phyloP scores from a whole-genome alignment of 306 rosid genomes.

The Cicer judaicum region DNA sequence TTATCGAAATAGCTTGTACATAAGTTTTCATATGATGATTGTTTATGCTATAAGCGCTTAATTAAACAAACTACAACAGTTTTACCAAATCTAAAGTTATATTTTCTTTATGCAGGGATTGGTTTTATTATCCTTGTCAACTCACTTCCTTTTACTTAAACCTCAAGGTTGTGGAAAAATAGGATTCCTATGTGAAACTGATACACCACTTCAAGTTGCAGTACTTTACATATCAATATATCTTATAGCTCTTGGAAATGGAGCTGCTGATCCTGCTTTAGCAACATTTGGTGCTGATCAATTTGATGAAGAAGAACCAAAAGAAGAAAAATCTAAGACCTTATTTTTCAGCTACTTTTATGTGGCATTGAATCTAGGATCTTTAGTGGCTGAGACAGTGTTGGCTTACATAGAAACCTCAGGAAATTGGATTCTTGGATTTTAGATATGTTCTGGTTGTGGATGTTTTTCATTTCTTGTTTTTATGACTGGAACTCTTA shows the following conservation, averaged over 20 bases:
- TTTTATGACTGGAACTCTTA: conserved; percentile 52
- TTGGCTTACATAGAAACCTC: conserved; percentile 58
- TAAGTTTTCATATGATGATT: too few relatives aligned
- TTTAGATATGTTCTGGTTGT: conserved; percentile 56
- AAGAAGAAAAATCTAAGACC: conserved; percentile 54
- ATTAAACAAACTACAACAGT: neutral
- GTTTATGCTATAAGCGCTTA: too few relatives aligned
- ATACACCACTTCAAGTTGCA: conserved; percentile 43
- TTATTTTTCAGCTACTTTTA: conserved; percentile 69
- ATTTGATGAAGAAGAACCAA: conserved; percentile 59
- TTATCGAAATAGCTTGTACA: too few relatives aligned
- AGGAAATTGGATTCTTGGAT: conserved; percentile 65
- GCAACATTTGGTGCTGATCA: conserved; percentile 70
- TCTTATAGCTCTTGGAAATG: conserved; percentile 65
- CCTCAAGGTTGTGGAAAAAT: conserved; percentile 65
- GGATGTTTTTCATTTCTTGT: conserved; percentile 46
- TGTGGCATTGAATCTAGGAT: conserved; percentile 64
- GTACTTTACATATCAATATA: conserved; percentile 63
- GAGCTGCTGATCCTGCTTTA: conserved; percentile 65
- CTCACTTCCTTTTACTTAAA: conserved; percentile 53
- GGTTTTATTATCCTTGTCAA: conserved; percentile 54
- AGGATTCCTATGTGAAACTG: conserved; percentile 58
- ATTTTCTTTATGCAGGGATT: conserved; percentile 55
- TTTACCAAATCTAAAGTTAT: conserved; percentile 5
- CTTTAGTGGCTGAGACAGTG: conserved; percentile 60